Conservation (phyloP, 139 green algal genomes). For the Haematococcus lacustris region DNA sequence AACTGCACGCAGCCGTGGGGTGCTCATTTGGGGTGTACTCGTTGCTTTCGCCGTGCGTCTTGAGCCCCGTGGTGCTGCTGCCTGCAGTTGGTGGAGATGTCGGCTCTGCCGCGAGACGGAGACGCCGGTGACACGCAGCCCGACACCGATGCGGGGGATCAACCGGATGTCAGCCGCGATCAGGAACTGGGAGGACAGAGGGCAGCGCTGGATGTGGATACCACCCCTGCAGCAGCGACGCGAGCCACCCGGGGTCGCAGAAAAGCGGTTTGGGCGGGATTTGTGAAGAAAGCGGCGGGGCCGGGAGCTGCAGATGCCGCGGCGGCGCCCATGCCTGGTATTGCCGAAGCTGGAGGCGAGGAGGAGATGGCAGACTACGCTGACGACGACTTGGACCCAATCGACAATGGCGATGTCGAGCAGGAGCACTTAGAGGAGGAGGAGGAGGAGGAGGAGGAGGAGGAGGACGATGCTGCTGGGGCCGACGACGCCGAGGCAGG, state of each 20-base stretch:
- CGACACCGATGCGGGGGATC: too few species aligned
- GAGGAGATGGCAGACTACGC: neutral
- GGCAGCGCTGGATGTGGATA: too few species aligned
- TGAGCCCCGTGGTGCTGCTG: neutral
- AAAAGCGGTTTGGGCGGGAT: neutral
- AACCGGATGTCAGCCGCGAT: too few species aligned
- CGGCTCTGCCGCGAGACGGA: neutral
- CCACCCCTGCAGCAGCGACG: too few species aligned
- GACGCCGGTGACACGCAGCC: too few species aligned
- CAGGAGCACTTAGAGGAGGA: slow-evolving; percentile 13
- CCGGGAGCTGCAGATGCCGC: neutral
- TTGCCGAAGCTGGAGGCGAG: neutral
- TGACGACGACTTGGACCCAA: neutral
- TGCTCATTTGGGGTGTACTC: neutral
- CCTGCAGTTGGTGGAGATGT: neutral
- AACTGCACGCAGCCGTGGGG: slow-evolving; percentile 27
- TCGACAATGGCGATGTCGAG: slow-evolving; percentile 11
- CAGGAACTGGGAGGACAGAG: too few species aligned
- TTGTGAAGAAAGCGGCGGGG: neutral
- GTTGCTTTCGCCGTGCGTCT: neutral
- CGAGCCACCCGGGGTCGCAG: neutral
- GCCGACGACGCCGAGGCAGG: too few species aligned
- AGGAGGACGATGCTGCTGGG: too few species aligned
- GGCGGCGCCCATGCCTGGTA: neutral
- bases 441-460: too few species aligned